Percentiles rank a stretch among this genome's conserved stretches.
Conservation (phyloP, 2,329 filamentous ascomycete genomes). For the Cordyceps militaris region DNA sequence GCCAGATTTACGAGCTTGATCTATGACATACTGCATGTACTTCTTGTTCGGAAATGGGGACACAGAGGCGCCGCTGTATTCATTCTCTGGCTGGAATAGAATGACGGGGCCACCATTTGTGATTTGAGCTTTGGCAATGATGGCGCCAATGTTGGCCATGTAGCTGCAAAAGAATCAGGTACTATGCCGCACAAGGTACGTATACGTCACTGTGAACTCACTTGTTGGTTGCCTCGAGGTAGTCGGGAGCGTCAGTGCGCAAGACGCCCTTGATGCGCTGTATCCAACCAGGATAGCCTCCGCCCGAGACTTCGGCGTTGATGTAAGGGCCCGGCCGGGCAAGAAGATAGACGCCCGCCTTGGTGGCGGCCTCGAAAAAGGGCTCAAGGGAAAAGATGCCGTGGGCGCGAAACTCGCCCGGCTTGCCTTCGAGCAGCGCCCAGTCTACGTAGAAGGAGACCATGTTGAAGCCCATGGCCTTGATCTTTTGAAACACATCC, state of each 20-base stretch:
- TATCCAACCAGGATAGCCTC: constrained; percentile 76
- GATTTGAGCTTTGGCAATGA: constrained; percentile 70
- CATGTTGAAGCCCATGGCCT: constrained; percentile 69
- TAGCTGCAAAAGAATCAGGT: constrained; percentile 38
- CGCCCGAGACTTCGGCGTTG: constrained; percentile 69
- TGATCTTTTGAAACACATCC: constrained; percentile 77
- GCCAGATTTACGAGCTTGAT: constrained; percentile 60
- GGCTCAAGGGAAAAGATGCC: constrained; percentile 66
- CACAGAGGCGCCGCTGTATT: constrained; percentile 53
- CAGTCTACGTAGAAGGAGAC: constrained; percentile 77
- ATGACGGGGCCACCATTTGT: constrained; percentile 78
- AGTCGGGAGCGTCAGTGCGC: constrained; percentile 55
- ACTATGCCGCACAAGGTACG: not conserved
- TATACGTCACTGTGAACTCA: constrained; percentile 27
- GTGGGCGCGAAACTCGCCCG: constrained; percentile 60
- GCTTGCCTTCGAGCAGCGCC: constrained; percentile 69
- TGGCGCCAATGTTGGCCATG: constrained; percentile 51
- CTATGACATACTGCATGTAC: constrained; percentile 65
- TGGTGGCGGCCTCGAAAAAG: constrained; percentile 67
- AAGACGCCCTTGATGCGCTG: constrained; percentile 59
- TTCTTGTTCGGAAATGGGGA: constrained; percentile 55
- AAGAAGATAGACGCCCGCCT: constrained; percentile 70
- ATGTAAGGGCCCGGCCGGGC: constrained; percentile 68
- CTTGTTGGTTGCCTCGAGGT: constrained; percentile 59
- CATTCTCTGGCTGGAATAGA: constrained; percentile 74